Evolutionary conservation across 78 protist genomes (phyloP).

Genomic region (Bodo saltans): DNA sequence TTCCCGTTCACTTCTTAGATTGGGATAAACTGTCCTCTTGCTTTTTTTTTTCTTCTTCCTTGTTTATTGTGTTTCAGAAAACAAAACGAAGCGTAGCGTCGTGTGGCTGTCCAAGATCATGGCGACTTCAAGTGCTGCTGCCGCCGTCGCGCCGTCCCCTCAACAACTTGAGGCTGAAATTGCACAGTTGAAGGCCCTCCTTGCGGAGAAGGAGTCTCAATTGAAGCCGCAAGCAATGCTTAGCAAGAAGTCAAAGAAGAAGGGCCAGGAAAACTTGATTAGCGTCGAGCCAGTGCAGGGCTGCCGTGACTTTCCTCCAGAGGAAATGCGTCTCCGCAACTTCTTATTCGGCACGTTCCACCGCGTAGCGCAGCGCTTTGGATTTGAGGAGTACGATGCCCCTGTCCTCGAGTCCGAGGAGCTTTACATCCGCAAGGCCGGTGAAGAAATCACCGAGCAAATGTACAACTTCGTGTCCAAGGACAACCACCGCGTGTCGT

Average conservation of each 20-base stretch:
- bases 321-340: slow-evolving; percentile 47
- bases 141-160: too few species aligned
- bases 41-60: too few species aligned
- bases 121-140: too few species aligned
- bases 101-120: too few species aligned
- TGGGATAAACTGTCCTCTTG: too few species aligned
- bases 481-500: slow-evolving; percentile 40
- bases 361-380: slow-evolving; percentile 33
- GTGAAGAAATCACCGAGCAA: slow-evolving; percentile 71
- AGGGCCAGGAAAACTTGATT: neutral
- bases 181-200: neutral
- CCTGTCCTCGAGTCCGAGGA: slow-evolving; percentile 65
- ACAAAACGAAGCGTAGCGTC: too few species aligned
- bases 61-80: too few species aligned
- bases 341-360: slow-evolving; percentile 49
- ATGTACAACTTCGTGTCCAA: slow-evolving; percentile 60
- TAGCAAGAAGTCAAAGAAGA: slow-evolving; percentile 16
- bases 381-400: slow-evolving; percentile 69
- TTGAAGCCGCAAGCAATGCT: neutral
- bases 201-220: neutral
- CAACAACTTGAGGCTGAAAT: neutral
- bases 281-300: slow-evolving; percentile 40
- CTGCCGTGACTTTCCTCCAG: slow-evolving; percentile 66
- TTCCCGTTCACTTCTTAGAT: too few species aligned
- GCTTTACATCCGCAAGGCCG: slow-evolving; percentile 69